Evolutionary conservation across 768 basidiomycete species (phyloP).

Genomic region (Termitomyces sp.): DNA sequence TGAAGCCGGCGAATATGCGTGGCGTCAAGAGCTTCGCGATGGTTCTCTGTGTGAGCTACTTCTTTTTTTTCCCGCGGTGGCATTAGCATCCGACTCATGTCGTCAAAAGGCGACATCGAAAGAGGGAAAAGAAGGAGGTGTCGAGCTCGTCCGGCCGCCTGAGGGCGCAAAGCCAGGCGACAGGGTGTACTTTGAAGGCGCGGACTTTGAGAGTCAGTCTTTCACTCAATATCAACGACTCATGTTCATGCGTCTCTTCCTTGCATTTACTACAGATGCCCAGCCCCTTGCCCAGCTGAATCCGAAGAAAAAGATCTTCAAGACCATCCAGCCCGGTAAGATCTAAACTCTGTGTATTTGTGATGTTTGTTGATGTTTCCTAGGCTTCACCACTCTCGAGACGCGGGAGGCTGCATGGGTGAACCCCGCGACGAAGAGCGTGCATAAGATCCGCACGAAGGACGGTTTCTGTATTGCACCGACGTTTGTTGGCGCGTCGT

Average conservation of each 20-base stretch:
- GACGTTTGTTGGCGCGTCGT: constrained; percentile 82
- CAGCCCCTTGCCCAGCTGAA: constrained; percentile 82
- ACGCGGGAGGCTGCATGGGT: constrained; percentile 90
- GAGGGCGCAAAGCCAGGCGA: constrained; percentile 85
- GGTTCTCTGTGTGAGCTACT: constrained; percentile 76
- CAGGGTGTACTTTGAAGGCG: constrained; percentile 90
- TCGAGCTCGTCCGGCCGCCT: constrained; percentile 91
- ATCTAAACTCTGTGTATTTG: neutral
- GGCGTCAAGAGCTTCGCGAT: constrained; percentile 98
- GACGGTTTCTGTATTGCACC: constrained; percentile 78
- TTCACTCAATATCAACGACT: neutral
- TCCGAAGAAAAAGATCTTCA: constrained; percentile 99
- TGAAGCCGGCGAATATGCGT: constrained; percentile 96
- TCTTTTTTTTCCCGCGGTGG: neutral
- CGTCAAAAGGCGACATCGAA: constrained; percentile 74
- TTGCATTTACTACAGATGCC: constrained; percentile 35
- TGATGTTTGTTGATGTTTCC: neutral
- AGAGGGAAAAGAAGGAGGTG: constrained; percentile 83
- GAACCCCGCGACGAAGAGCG: constrained; percentile 69
- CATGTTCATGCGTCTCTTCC: too few relatives aligned
- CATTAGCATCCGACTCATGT: neutral
- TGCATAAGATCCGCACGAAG: constrained; percentile 84
- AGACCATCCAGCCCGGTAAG: constrained; percentile 87
- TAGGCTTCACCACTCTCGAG: constrained; percentile 87
- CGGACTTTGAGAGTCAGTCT: constrained; percentile 71